Evolutionary conservation across 2,329 filamentous ascomycete genomes (phyloP).

Genomic region (Sporothrix luriei): DNA sequence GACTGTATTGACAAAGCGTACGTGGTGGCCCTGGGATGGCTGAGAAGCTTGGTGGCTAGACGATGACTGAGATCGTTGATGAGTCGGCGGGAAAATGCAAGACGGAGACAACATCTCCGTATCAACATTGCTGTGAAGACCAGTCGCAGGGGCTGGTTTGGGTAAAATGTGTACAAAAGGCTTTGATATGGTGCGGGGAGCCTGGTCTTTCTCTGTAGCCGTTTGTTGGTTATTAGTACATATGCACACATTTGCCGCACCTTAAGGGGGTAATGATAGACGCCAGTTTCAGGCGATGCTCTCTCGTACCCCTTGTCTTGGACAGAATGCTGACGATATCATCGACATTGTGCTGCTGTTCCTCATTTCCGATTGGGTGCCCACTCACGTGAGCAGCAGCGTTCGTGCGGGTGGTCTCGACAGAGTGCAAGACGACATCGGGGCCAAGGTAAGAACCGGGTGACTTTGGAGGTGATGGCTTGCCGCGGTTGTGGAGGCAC

Average conservation of each 20-base stretch:
- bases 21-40: background rate
- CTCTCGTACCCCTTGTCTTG: background rate
- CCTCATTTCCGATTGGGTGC: background rate
- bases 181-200: background rate
- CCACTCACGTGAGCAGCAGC: background rate
- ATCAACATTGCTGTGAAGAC: background rate
- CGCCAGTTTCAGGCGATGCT: too few species aligned
- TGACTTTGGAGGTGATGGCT: background rate
- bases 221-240: background rate
- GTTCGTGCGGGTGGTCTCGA: background rate
- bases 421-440: slow-evolving; percentile 1
- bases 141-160: background rate
- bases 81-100: background rate
- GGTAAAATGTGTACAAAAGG: background rate
- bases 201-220: background rate
- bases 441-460: background rate
- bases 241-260: background rate
- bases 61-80: background rate
- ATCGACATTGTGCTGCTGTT: background rate
- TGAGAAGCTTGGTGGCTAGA: background rate
- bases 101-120: background rate
- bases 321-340: background rate
- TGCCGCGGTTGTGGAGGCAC: slow-evolving; percentile 1
- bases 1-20: background rate
- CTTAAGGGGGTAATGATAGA: too few species aligned